Evolutionary conservation across 192 early-diverging fungal species (phyloP), one percentile per base, ranked within the genome.

Genomic region (Obelidium mucronatum): DNA sequence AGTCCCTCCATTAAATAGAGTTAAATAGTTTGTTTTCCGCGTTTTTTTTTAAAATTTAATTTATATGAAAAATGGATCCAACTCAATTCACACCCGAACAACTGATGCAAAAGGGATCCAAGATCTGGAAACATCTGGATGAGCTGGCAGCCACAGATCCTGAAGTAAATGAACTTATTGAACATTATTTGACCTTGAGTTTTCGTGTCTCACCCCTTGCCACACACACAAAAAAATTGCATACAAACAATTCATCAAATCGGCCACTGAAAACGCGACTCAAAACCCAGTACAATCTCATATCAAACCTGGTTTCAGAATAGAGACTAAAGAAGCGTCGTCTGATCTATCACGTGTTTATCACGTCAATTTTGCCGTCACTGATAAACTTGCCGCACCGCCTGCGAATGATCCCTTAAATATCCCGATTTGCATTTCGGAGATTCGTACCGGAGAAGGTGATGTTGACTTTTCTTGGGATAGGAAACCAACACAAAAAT

Each of bases 371-470:
- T 3, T 76, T 58, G 74, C 74, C 1, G 34, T 24, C 4, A 67
- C 74, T 26, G 31, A 28, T 19, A 34, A 33, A 30, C 39, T 76
- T 26, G 24, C 37, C 0, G 24, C 74, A 17, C 74, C 74, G 13
- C 62, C 62, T 8, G 37, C n/a, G 40, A 26, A 76, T 44, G 74
- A 76, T 67, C 64, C 74, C 3, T 28, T 67, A 3, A 76, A 64
- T 67, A 76, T 76, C 55, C 74, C 74, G 4, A 54, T 76, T 2
- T 76, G 51, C 40, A 6, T 76, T 11, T 67, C 64, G 5, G 62
- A 64, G 30, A 40, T 76, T 64, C 39, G 74, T 13, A 67, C 65
- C 11, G 63, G n/a, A 11, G 53, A 67, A 51, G 53, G 63, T 59
- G 22, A 26, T 11, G 19, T n/a, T 60, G 40, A 33, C 31, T 64